Evolutionary conservation across 2,329 filamentous ascomycete genomes (phyloP).

Genomic region (Ophiosphaerella narmari): DNA sequence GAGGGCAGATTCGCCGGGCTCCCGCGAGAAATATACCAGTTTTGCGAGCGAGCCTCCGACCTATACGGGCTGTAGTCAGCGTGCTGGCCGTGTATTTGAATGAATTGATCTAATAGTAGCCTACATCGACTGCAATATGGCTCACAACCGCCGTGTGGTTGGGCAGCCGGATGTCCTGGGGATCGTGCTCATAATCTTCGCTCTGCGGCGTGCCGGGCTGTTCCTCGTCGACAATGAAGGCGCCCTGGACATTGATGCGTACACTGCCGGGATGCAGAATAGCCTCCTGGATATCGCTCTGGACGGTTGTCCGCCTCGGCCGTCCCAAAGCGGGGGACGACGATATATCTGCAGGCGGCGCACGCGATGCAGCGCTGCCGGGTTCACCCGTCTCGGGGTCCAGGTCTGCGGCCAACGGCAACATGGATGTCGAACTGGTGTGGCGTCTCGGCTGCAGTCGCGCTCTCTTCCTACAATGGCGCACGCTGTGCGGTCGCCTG

Average conservation of each 20-base stretch:
- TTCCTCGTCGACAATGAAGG: constrained; percentile 88
- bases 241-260: constrained; percentile 94
- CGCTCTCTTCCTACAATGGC: constrained; percentile 39
- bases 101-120: constrained; percentile 40
- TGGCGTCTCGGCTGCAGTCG: constrained; percentile 45
- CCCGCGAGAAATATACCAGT: constrained; percentile 94
- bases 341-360: constrained; percentile 19
- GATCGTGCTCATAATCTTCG: constrained; percentile 70
- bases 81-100: background rate
- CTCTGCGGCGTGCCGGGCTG: constrained; percentile 53
- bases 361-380: constrained; percentile 27
- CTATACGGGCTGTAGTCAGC: constrained; percentile 50
- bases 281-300: constrained; percentile 54
- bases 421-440: constrained; percentile 37
- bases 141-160: constrained; percentile 95
- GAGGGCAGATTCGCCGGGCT: constrained; percentile 75
- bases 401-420: constrained; percentile 14
- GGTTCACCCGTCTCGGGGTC: constrained; percentile 40
- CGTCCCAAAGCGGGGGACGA: constrained; percentile 24
- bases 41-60: constrained; percentile 96
- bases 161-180: constrained; percentile 91
- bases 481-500: constrained; percentile 26
- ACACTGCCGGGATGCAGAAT: constrained; percentile 70
- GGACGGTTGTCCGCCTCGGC: constrained; percentile 34
- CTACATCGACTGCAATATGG: constrained; percentile 94